Evolutionary conservation across 1,139 yeast genomes (phyloP), one percentile per base, ranked within the genome.

Genomic region (Debaryomyces robertsiae): DNA sequence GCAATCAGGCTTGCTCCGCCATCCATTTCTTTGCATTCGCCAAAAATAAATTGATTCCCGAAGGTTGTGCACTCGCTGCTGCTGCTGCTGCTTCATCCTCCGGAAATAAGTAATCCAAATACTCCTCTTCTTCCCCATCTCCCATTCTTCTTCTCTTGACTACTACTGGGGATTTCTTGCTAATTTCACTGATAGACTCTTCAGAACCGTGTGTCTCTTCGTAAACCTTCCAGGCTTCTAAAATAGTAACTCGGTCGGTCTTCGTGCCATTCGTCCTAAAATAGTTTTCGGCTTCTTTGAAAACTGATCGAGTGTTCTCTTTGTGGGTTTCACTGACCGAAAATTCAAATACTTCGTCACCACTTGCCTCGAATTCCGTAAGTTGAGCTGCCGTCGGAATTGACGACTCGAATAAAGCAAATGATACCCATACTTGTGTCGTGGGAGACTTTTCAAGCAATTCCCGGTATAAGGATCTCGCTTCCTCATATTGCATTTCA

Each of bases 361-460:
- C 74, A n/a, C 61, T 65, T 10, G 58, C 62, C 31, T 68, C 63
- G 45, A 72, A 72, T 25, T 55, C 53, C 17, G 53, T 53, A 23
- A 81, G 45, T 53, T 84, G 90, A 7, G 61, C 63, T 1, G 65
- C 63, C 2, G 83, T 73, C 2, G 91, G 91, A 2, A 84, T 75
- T 1, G 82, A 69, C 1, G 86, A 67, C 55, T 89, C 96, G 57
- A 84, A 84, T 47, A 81, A 63, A 2, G 95, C 95, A 53, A 69
- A 74, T 13, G 82, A 71, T 6, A 86, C 74, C 93, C 95, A 87
- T 2, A 72, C 61, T 16, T 69, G 63, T 6, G 79, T 69, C 7
- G 46, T 39, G 27, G 62, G 58, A 5, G 57, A 52, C 7, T 68
- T 61, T 13, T 55, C 55, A 7, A 84, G 48, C 13, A 75, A 61